Conservation (phyloP, 2,329 filamentous ascomycete species). For the Onygenales sp. region DNA sequence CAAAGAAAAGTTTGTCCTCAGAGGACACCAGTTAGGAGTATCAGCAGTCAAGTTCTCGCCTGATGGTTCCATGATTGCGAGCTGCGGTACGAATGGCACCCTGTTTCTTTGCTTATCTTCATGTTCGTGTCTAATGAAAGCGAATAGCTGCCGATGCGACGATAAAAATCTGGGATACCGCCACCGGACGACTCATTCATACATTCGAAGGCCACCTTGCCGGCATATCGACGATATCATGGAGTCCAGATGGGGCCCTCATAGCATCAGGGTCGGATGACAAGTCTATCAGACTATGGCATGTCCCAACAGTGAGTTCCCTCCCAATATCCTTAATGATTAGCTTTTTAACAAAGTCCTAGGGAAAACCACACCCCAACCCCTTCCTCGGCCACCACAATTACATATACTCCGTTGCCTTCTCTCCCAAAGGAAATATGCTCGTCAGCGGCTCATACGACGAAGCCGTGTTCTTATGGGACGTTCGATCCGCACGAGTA, state of each 20-base stretch:
- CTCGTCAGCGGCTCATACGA: slow-evolving; percentile 92
- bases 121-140: neutral
- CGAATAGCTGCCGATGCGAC: slow-evolving; percentile 66
- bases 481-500: slow-evolving; percentile 73
- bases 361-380: slow-evolving; percentile 48
- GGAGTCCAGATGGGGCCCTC: slow-evolving; percentile 80
- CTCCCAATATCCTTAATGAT: neutral
- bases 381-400: slow-evolving; percentile 82
- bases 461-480: slow-evolving; percentile 95
- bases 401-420: slow-evolving; percentile 88
- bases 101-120: neutral
- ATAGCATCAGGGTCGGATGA: slow-evolving; percentile 91
- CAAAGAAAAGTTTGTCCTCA: slow-evolving; percentile 58
- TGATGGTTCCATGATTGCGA: slow-evolving; percentile 81
- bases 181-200: slow-evolving; percentile 68
- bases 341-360: neutral
- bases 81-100: slow-evolving; percentile 48
- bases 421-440: slow-evolving; percentile 97
- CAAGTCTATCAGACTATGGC: slow-evolving; percentile 92
- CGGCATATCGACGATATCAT: slow-evolving; percentile 85
- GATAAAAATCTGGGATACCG: slow-evolving; percentile 81
- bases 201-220: slow-evolving; percentile 90
- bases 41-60: slow-evolving; percentile 86
- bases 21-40: slow-evolving; percentile 69
- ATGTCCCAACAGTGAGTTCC: slow-evolving; percentile 45